phyloP scores from a whole-genome alignment of 202 grass and related monocot species.

The Miscanthus sacchariflorus region DNA sequence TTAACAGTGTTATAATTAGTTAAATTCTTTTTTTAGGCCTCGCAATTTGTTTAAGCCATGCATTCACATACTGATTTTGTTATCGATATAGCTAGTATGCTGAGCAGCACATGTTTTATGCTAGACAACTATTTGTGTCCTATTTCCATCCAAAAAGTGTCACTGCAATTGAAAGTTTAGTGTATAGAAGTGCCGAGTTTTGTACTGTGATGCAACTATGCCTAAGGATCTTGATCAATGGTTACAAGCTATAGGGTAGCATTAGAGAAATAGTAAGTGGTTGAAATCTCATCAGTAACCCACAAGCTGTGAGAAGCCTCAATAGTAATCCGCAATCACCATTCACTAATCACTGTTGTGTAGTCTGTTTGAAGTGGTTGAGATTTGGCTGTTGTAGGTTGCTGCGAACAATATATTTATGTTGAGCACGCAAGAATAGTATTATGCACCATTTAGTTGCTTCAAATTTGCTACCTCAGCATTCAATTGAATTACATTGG shows the following conservation, averaged over 20 bases:
- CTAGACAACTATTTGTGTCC: not conserved
- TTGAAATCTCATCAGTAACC: not conserved
- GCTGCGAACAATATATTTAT: constrained; percentile 10
- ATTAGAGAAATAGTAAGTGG: constrained; percentile 4
- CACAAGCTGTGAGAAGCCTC: not conserved
- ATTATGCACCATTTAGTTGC: constrained; percentile 13
- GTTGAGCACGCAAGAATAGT: not conserved
- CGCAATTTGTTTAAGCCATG: not conserved
- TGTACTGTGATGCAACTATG: not conserved
- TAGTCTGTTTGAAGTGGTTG: not conserved
- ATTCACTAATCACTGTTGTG: not conserved
- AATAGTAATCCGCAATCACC: not conserved
- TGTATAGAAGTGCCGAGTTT: not conserved
- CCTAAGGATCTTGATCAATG: constrained; percentile 25
- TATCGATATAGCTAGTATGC: not conserved
- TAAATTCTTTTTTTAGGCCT: not conserved
- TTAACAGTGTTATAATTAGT: not conserved
- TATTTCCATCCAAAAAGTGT: not conserved
- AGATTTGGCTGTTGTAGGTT: constrained; percentile 2
- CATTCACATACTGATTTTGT: not conserved
- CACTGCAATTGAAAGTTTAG: not conserved
- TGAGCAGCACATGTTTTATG: not conserved
- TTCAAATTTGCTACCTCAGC: not conserved
- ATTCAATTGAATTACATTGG: not conserved
- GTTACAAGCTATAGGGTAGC: not conserved